These are phyloP conservation scores for Waltiozyma sp. DNA, from an alignment of 1,139 yeast species.

Conservation along the genomic window DNA sequence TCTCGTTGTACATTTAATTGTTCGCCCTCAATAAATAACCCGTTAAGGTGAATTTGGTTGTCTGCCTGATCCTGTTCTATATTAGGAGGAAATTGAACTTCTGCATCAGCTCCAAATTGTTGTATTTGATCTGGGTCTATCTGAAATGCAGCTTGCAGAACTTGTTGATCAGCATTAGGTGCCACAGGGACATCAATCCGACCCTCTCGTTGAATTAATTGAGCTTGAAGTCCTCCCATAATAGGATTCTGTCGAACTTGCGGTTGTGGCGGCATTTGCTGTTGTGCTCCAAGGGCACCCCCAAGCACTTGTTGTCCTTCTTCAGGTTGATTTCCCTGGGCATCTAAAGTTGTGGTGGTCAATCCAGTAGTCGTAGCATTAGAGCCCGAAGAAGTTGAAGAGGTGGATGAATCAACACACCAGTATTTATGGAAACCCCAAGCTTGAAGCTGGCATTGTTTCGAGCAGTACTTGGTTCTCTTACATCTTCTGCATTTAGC, in stretches of 20 bases:
- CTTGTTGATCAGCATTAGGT: neutral
- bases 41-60: neutral
- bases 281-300: neutral
- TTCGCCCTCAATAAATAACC: neutral
- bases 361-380: neutral
- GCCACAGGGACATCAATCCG: neutral
- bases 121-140: neutral
- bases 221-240: neutral
- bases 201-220: neutral
- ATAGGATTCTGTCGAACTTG: neutral
- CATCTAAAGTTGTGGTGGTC: neutral
- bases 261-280: neutral
- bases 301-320: neutral
- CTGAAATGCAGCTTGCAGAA: neutral
- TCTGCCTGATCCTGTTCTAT: neutral
- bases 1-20: neutral
- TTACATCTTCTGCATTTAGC: slow-evolving; percentile 93
- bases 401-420: slow-evolving; percentile 50
- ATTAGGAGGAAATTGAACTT: neutral
- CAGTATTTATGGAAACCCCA: slow-evolving; percentile 93
- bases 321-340: neutral
- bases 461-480: slow-evolving; percentile 87
- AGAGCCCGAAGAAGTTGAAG: neutral
- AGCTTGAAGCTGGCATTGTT: slow-evolving; percentile 83
- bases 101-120: neutral